Base-by-base conservation (phyloP, 768 basidiomycete species). In the Trametes sanguinea region DNA sequence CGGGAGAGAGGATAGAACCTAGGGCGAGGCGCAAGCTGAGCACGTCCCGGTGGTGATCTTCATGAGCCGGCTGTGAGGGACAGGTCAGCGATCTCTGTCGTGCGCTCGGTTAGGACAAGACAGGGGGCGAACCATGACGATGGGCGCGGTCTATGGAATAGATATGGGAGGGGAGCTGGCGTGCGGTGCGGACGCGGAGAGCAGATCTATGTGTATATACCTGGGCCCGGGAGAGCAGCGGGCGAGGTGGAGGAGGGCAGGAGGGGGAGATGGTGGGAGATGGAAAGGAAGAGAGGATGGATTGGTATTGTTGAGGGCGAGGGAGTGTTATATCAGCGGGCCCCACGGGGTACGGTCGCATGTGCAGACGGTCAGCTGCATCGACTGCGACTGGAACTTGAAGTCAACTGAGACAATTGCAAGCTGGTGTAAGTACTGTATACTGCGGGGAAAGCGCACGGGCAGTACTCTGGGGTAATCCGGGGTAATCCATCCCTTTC, bases 1-100 rank as follows among this genome's bases (percentile, higher is more conserved):
- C 85, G 63, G 85, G 85, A 10, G 81, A 74, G 11, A 88, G 72
- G 45, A 88, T 85, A 66, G 83, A 85, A 22, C 86, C 86, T 54
- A 88, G 72, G 0, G 82, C 85, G 30, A 85, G 78, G 40, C 82
- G 76, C 29, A 86, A 74, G 7, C 66, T 69, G 43, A 68, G 52
- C 42, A 75, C 66, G 47, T 75, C 71, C 47, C 65, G 71, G 56
- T 72, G 71, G 45, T 58, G 55, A 45, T 65, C 61, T 47, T 69
- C 70, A 17, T 68, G 66, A 16, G 66, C 68, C 44, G 67, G 56
- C 51, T 63, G 55, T 16, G 13, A 30, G 43, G 45, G 9, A 1
- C n/a, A 30, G 6, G 42, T 17, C 4, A 52, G 27, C 27, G 7
- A 22, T 1, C 16, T 22, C 40, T 3, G 7, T 44, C 40, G 13